phyloP scores from a whole-genome alignment of 2,329 filamentous ascomycete species.

The Colletotrichum eremochloae region DNA sequence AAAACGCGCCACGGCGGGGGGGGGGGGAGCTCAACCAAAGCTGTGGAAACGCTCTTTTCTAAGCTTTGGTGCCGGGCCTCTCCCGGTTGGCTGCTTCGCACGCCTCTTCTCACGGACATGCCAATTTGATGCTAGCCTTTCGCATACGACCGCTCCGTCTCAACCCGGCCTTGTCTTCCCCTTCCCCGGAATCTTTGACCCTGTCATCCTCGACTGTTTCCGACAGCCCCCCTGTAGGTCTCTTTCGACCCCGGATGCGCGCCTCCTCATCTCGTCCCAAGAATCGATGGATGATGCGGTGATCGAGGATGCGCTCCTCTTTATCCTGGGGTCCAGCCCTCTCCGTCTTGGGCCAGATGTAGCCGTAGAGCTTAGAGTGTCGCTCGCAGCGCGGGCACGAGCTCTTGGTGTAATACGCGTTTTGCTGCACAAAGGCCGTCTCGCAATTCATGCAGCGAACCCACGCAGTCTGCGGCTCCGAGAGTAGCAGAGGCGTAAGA shows the following conservation, averaged over 20 bases:
- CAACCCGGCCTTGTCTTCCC: conserved; percentile 45
- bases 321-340: conserved; percentile 80
- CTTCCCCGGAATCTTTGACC: conserved; percentile 26
- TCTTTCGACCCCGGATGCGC: conserved; percentile 59
- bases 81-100: conserved; percentile 34
- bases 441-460: conserved; percentile 89
- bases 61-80: conserved; percentile 14
- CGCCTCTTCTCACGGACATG: conserved; percentile 22
- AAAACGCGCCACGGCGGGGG: conserved; percentile 14
- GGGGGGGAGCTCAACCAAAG: not conserved
- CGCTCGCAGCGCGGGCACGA: conserved; percentile 94
- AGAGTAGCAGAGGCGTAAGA: conserved; percentile 81
- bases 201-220: conserved; percentile 28
- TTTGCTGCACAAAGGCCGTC: conserved; percentile 85
- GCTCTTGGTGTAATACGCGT: conserved; percentile 87
- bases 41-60: not conserved
- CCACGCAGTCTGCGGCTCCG: conserved; percentile 83
- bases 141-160: conserved; percentile 54
- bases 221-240: conserved; percentile 37
- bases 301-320: conserved; percentile 81
- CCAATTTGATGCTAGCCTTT: conserved; percentile 49
- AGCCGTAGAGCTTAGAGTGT: conserved; percentile 96
- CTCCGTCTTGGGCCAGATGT: conserved; percentile 95
- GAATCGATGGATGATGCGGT: conserved; percentile 89
- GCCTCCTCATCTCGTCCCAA: conserved; percentile 78